Evolutionary conservation across 441 rosid species (phyloP).

Genomic region (Eutrema salsugineum): DNA sequence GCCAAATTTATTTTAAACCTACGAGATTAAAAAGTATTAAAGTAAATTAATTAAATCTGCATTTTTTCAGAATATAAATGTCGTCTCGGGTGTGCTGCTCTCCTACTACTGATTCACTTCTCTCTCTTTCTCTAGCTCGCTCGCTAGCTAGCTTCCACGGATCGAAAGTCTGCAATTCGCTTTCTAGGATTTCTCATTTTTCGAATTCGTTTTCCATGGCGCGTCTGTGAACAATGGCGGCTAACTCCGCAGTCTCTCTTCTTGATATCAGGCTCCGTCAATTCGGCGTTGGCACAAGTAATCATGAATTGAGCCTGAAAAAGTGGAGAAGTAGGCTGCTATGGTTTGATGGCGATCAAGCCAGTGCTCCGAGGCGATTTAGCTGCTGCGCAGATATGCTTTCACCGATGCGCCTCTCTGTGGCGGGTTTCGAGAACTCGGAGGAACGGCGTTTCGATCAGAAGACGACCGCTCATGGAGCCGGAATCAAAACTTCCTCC

Average conservation of each 20-base stretch:
- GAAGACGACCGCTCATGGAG: slow-evolving; percentile 47
- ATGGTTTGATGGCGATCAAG: slow-evolving; percentile 18
- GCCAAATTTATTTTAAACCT: too few relatives aligned
- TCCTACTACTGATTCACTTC: not conserved
- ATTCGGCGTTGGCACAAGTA: slow-evolving; percentile 2
- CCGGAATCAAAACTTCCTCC: slow-evolving; percentile 51
- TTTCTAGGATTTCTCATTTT: slow-evolving; percentile 4
- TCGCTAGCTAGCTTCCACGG: not conserved
- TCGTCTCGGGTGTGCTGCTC: slow-evolving; percentile 1
- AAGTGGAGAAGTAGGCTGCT: slow-evolving; percentile 31
- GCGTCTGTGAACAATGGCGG: slow-evolving; percentile 42
- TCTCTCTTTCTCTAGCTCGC: not conserved
- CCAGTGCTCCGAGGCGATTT: slow-evolving; percentile 28
- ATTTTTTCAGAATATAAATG: not conserved
- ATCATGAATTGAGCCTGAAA: slow-evolving; percentile 30
- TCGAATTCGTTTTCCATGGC: slow-evolving; percentile 30
- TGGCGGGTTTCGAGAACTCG: slow-evolving; percentile 36
- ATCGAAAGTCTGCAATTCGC: not conserved
- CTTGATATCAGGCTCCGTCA: slow-evolving; percentile 41
- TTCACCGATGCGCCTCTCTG: slow-evolving; percentile 45
- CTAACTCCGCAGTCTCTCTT: slow-evolving; percentile 49
- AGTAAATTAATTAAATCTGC: not conserved
- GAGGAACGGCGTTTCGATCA: slow-evolving; percentile 59
- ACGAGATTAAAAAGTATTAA: not conserved
- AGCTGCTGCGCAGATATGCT: slow-evolving; percentile 56